Percentiles rank a stretch among this genome's conserved stretches.
Evolutionary conservation across 164 flowering plant genomes (phyloP).

Genomic region (Amborella trichopoda): DNA sequence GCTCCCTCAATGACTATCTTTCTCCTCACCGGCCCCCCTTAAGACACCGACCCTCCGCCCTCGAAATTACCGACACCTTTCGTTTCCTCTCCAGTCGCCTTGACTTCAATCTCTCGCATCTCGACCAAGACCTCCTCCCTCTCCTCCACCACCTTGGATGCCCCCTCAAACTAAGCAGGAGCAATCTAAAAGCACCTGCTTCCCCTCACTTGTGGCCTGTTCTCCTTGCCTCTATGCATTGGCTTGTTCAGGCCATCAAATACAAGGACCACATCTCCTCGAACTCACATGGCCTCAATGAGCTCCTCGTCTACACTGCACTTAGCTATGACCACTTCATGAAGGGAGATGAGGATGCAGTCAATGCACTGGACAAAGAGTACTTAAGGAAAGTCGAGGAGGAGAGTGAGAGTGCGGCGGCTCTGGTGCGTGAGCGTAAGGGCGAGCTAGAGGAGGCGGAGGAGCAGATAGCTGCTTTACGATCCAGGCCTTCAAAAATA

Average conservation of each 20-base stretch:
- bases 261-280: conserved; percentile 22
- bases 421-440: too few relatives aligned
- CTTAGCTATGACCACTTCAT: conserved; percentile 44
- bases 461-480: conserved; percentile 26
- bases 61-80: conserved; percentile 47
- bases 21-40: conserved; percentile 28
- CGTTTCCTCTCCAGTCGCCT: conserved; percentile 33
- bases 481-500: conserved; percentile 32
- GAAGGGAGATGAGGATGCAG: conserved; percentile 51
- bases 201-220: conserved; percentile 79
- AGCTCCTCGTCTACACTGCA: conserved; percentile 18
- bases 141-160: conserved; percentile 43
- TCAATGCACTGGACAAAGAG: conserved; percentile 31
- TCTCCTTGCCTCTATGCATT: conserved; percentile 52
- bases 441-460: conserved; percentile 28
- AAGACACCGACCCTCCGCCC: conserved; percentile 51
- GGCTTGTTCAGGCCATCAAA: conserved; percentile 65
- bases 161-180: conserved; percentile 59
- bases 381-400: conserved; percentile 23
- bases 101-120: conserved; percentile 18
- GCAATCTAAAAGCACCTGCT: conserved; percentile 57
- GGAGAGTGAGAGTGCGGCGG: conserved; percentile 12
- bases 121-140: conserved; percentile 57
- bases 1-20: conserved; percentile 54
- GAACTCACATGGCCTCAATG: background rate